These are phyloP conservation scores for Phialophora tarda DNA, from an alignment of 2,329 filamentous ascomycete species.

Conservation along the genomic window DNA sequence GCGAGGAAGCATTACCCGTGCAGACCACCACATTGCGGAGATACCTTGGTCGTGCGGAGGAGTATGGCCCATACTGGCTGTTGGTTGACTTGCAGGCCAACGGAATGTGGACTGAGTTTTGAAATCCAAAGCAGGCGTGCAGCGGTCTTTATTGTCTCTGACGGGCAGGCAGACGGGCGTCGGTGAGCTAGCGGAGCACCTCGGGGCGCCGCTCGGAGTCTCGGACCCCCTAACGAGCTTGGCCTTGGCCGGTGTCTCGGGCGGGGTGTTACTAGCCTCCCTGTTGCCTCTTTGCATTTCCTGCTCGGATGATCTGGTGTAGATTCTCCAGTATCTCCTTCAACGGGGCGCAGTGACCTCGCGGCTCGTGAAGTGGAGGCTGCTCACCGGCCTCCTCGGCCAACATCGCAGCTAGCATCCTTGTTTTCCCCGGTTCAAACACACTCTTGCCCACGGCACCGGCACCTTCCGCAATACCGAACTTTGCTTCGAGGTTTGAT, in stretches of 20 bases:
- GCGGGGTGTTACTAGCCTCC: background rate
- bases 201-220: background rate
- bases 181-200: background rate
- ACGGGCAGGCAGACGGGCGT: background rate
- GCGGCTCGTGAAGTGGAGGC: constrained; percentile 18
- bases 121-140: background rate
- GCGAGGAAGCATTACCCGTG: background rate
- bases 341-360: constrained; percentile 16
- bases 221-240: background rate
- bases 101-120: background rate
- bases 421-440: constrained; percentile 6
- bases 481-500: constrained; percentile 14
- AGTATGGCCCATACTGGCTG: background rate
- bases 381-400: constrained; percentile 19
- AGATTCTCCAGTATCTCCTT: constrained; percentile 9
- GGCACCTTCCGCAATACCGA: constrained; percentile 8
- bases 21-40: constrained; percentile 30
- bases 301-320: constrained; percentile 4
- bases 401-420: constrained; percentile 19
- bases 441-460: background rate
- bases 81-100: background rate
- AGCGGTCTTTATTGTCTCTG: background rate
- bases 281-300: background rate
- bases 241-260: background rate
- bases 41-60: constrained; percentile 16